A percentile compares a stretch with the other conserved stretches of the same genome.
Evolutionary conservation across 2,329 filamentous ascomycete species (phyloP).

Genomic region (Calonectria crousiana): DNA sequence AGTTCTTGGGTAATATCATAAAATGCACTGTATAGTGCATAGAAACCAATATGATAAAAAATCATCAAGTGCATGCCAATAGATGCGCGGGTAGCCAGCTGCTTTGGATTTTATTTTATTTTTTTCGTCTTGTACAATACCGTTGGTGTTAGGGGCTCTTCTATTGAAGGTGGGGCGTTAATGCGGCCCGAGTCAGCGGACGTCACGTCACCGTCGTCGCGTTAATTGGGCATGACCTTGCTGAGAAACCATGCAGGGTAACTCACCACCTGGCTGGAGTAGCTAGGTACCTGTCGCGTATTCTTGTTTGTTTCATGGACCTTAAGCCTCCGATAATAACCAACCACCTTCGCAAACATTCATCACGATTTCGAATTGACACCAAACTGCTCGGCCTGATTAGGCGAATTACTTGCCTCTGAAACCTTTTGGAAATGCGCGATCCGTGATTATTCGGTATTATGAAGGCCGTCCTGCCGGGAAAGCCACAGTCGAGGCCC

Average conservation of each 20-base stretch:
- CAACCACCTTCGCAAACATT: conserved; percentile 26
- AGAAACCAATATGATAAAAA: background rate
- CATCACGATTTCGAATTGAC: conserved; percentile 6
- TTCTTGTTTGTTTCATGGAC: conserved; percentile 34
- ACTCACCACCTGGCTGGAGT: background rate
- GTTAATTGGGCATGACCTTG: background rate
- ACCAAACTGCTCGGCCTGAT: conserved; percentile 9
- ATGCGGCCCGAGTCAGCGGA: background rate
- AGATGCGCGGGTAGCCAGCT: background rate
- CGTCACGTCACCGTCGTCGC: background rate
- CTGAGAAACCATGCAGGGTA: background rate
- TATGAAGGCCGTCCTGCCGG: conserved; percentile 85
- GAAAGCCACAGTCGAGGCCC: conserved; percentile 81
- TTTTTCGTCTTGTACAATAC: background rate
- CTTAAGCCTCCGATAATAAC: conserved; percentile 25
- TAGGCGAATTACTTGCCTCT: conserved; percentile 13
- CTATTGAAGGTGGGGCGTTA: background rate
- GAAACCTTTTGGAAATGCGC: conserved; percentile 36
- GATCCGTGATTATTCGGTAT: conserved; percentile 52
- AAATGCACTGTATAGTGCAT: rapidly evolving
- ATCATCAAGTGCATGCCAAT: background rate
- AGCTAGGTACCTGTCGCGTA: background rate
- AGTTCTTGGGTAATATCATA: background rate
- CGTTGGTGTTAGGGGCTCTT: too few species aligned
- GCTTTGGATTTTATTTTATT: background rate